Base-by-base conservation (phyloP, 257 asterid species). In the Avicennia marina region DNA sequence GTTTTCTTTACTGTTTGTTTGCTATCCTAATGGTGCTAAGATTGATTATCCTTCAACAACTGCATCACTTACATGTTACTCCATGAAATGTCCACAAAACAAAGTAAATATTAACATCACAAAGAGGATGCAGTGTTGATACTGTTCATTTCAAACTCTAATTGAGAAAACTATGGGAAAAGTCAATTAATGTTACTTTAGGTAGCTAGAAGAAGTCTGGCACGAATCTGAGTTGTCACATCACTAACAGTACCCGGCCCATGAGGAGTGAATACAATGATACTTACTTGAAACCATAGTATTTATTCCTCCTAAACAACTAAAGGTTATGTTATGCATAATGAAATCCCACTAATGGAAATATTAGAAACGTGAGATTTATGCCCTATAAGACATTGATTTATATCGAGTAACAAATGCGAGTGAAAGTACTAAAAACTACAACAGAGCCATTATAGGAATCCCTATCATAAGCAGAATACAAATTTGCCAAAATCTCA, bases 171-270 rank as follows among this genome's bases (percentile, higher is more conserved):
- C 61, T 10, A 1, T 15, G 2, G 18, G 19, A 29, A 43, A 51
- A 10, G 60, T 51, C 56, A 68, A 20, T 69, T 2, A 1, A 18
- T 10, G 24, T 25, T 41, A 19, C 13, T 48, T 36, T 68, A 60
- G 17, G 78, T 64, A 51, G 69, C 85, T 74, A 81, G 94, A 65
- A 87, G 90, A 68, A 87, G 90, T 2, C 94, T 94, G 57, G 83
- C 94, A 4, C 94, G 94, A 51, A 87, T 87, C 90, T 83, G 95
- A 44, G 65, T 11, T 0, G 95, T 94, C 63, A 87, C 94, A 68
- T 87, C 94, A 63, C 90, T 89, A 33, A 87, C 96, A 6, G 87
- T 90, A 25, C 90, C 95, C 4, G 93, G 93, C 2, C 95, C 94
- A 27, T 86, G 95, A 33, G 93, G 93, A 19, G 84, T 84, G 76